Evolutionary conservation across 2,329 filamentous ascomycete species (phyloP).

Genomic region (Penicillium hesseltinei): DNA sequence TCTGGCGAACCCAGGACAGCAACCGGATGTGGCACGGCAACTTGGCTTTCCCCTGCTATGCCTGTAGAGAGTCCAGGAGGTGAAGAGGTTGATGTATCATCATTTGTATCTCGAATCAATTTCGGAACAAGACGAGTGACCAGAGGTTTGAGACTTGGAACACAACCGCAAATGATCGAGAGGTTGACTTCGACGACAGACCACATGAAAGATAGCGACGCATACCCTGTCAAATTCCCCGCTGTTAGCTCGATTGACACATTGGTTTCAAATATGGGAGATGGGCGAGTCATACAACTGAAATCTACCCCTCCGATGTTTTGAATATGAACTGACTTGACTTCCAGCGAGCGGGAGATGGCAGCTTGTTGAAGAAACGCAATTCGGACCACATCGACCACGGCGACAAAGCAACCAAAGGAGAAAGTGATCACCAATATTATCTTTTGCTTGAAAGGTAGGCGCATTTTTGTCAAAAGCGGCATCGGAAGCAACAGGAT

Average conservation of each 20-base stretch:
- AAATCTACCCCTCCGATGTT: slow-evolving; percentile 51
- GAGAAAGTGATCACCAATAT: slow-evolving; percentile 84
- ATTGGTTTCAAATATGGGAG: background rate
- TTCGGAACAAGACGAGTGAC: slow-evolving; percentile 62
- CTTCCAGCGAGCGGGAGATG: slow-evolving; percentile 35
- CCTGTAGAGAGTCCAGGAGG: slow-evolving; percentile 8
- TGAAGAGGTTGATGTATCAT: slow-evolving; percentile 24
- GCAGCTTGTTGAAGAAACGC: slow-evolving; percentile 80
- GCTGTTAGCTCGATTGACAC: slow-evolving; percentile 31
- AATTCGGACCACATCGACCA: slow-evolving; percentile 85
- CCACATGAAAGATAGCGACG: slow-evolving; percentile 88
- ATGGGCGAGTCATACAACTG: slow-evolving; percentile 42
- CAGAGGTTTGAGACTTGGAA: slow-evolving; percentile 88
- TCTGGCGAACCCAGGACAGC: background rate
- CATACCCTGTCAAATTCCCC: slow-evolving; percentile 65
- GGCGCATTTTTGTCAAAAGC: slow-evolving; percentile 78
- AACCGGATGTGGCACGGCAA: slow-evolving; percentile 13
- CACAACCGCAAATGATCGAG: slow-evolving; percentile 84
- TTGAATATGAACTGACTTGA: slow-evolving; percentile 32
- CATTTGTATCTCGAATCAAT: slow-evolving; percentile 52
- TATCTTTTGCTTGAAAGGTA: slow-evolving; percentile 81
- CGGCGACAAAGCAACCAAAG: slow-evolving; percentile 80
- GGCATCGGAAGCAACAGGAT: slow-evolving; percentile 86
- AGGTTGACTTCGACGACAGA: slow-evolving; percentile 87
- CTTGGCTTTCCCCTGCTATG: slow-evolving; percentile 4